phyloP scores from a whole-genome alignment of 2,329 filamentous ascomycete species.

The Didymosphaeria variabile region DNA sequence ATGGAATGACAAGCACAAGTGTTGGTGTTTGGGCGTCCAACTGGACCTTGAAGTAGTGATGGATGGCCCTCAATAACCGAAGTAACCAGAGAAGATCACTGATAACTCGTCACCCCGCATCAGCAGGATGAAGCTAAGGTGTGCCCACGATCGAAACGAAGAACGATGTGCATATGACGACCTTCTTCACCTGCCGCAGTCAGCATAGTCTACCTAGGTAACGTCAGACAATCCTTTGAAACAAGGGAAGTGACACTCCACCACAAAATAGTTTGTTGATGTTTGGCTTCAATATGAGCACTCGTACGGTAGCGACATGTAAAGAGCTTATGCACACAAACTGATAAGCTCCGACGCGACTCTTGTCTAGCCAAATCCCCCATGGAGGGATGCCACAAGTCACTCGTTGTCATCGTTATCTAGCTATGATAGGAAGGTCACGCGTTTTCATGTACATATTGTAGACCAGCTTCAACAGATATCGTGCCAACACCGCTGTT shows the following conservation, averaged over 20 bases:
- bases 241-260: neutral
- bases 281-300: neutral
- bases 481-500: neutral
- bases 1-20: too few relatives aligned
- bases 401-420: neutral
- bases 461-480: neutral
- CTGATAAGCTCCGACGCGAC: conserved; percentile 5
- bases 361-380: neutral
- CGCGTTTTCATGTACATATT: neutral
- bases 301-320: neutral
- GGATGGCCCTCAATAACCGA: neutral
- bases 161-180: neutral
- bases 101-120: neutral
- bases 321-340: neutral
- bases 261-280: neutral
- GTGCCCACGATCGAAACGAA: neutral
- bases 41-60: neutral
- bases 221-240: neutral
- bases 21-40: neutral
- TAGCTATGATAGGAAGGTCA: conserved; percentile 4
- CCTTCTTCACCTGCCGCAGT: conserved; percentile 3
- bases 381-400: neutral
- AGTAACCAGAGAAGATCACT: neutral
- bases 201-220: conserved; percentile 1
- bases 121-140: neutral